Evolutionary conservation across 192 early-diverging fungal species (phyloP), one percentile per base, ranked within the genome.

Genomic region (Coemansia sp.): DNA sequence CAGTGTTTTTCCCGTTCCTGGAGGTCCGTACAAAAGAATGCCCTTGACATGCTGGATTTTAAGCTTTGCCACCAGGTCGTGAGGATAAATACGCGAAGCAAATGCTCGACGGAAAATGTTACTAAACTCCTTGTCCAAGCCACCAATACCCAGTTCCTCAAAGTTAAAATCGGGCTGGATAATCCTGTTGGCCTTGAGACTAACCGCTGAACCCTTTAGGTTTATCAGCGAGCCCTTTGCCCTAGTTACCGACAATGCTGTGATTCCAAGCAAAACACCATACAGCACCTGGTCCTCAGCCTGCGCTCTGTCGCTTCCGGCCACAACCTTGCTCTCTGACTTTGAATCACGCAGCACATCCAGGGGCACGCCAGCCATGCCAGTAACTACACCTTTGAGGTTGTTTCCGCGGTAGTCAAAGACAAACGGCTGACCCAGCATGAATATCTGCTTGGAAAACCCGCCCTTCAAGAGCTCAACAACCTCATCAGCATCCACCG

Each of bases 41-140:
- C 92, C 92, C 73, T 95, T 98, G 43, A 94, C 93, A 66, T 98
- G 96, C 59, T 95, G 91, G 37, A 98, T 94, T n/a, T 94, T 94
- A 34, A 97, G 76, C 58, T 91, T 90, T 60, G 93, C 91, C 5
- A 95, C 93, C 53, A 97, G 72, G 14, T 87, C 80, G 9, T 92
- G 91, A 15, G 96, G 94, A 47, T 94, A 98, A 45, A 95, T 95
- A 43, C 96, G 87, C 6, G 94, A 97, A 0, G 91, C 94, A 79
- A 98, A 98, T 3, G 96, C 96, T 58, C 94, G 87, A 35, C 96
- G 80, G 74, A 98, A 96, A 49, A 98, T 99, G 36, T 81, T 84
- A 60, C 82, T 86, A 47, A 99, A 95, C 60, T 99, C 96, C 10
- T 80, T 65, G 65, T 97, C 94, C 43, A 99, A 79, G 43, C 96